Percentiles rank a stretch among this genome's conserved stretches.
Conservation (phyloP, 1,284 basidiomycete genomes). For the Trichosporon sp. region DNA sequence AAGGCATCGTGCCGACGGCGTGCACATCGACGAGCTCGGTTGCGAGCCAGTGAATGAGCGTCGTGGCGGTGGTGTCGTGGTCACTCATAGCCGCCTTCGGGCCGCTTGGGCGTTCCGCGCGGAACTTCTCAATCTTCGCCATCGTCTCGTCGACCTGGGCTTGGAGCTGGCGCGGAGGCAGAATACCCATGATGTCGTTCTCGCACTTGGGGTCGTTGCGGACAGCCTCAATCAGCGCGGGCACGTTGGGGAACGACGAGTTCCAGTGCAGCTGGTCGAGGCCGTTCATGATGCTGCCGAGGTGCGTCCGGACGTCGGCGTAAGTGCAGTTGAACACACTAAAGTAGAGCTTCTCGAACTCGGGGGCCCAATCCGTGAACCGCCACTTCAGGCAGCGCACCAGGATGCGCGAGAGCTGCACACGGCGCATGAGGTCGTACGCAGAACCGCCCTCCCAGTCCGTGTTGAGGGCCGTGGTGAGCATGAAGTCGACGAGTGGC, state of each 20-base stretch:
- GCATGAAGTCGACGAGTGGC: conserved; percentile 73
- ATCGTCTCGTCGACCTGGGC: conserved; percentile 58
- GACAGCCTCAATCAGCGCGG: conserved; percentile 64
- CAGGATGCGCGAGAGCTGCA: conserved; percentile 51
- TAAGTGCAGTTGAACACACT: conserved; percentile 73
- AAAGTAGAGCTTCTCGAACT: conserved; percentile 68
- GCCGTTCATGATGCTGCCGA: conserved; percentile 64
- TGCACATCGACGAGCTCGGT: conserved; percentile 68
- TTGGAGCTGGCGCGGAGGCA: conserved; percentile 57
- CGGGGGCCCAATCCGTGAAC: conserved; percentile 63
- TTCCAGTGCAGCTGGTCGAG: conserved; percentile 65
- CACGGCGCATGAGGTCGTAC: conserved; percentile 55
- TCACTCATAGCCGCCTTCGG: conserved; percentile 75
- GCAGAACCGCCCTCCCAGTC: conserved; percentile 76
- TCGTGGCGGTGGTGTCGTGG: conserved; percentile 78
- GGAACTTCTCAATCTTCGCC: conserved; percentile 61
- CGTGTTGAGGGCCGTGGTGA: conserved; percentile 59
- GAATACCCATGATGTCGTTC: conserved; percentile 67
- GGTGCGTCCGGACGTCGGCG: conserved; percentile 71
- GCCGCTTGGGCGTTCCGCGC: conserved; percentile 71
- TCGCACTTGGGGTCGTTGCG: conserved; percentile 54
- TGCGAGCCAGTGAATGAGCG: conserved; percentile 71
- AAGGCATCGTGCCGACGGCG: conserved; percentile 69
- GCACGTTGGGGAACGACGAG: conserved; percentile 67
- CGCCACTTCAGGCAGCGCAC: conserved; percentile 72